Conservation (phyloP, 805 yeast species). For the Wickerhamomyces xylosicus region DNA sequence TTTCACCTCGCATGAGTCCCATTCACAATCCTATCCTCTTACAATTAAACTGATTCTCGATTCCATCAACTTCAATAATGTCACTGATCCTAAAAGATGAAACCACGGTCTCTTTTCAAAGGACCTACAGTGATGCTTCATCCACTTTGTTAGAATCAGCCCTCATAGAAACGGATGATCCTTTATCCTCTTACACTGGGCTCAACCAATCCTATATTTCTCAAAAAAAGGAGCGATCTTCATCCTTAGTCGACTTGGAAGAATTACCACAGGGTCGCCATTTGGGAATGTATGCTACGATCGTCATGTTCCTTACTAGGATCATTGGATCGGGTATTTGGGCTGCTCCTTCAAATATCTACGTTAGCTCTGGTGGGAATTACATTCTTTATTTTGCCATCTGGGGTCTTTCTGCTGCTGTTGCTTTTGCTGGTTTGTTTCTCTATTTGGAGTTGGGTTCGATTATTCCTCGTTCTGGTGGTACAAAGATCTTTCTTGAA, state of each 20-base stretch:
- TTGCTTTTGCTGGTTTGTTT: constrained; percentile 58
- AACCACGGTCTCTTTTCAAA: not conserved
- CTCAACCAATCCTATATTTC: not conserved
- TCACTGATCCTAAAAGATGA: no score
- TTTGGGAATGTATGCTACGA: constrained; percentile 57
- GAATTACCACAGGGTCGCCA: constrained; percentile 62
- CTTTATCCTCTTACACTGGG: no score
- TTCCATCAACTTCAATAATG: no score
- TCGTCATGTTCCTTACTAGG: constrained; percentile 53
- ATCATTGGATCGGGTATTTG: constrained; percentile 75
- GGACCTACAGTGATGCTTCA: not conserved
- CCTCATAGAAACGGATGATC: no score
- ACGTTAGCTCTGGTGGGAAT: constrained; percentile 58
- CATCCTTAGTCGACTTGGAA: constrained; percentile 10
- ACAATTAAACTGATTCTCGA: no score
- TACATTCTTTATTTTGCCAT: constrained; percentile 46
- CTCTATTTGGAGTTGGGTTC: constrained; percentile 64
- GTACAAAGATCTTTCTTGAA: constrained; percentile 64
- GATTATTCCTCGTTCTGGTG: constrained; percentile 65
- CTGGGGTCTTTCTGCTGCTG: constrained; percentile 52
- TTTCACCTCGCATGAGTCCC: no score
- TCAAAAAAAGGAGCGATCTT: not conserved
- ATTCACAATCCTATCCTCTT: no score
- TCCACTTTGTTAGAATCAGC: no score
- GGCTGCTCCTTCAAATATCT: constrained; percentile 60